Percentiles rank a stretch among this genome's conserved stretches.
These are phyloP conservation scores for Acacia acuminata DNA, from an alignment of 306 rosid species.

Conservation along the genomic window DNA sequence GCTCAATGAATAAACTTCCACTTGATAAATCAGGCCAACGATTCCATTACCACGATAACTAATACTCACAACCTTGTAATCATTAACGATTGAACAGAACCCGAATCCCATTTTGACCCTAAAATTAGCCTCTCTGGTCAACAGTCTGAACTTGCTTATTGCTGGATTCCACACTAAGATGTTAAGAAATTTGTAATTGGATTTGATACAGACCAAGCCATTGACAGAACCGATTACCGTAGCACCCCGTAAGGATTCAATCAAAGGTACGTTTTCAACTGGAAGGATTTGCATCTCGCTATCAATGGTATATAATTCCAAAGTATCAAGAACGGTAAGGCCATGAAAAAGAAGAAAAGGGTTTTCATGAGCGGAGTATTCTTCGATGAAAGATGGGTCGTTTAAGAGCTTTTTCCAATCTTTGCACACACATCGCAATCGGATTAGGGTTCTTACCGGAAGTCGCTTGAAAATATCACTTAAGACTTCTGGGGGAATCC, in stretches of 20 bases:
- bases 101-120: not conserved
- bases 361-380: not conserved
- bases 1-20: not conserved
- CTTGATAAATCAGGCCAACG: not conserved
- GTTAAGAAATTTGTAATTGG: too few species aligned
- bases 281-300: not conserved
- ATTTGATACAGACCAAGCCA: not conserved
- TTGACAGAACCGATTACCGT: not conserved
- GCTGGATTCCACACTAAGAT: not conserved
- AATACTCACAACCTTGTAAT: not conserved
- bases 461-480: not conserved
- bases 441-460: not conserved
- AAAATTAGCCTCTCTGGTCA: too few species aligned
- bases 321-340: not conserved
- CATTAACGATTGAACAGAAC: not conserved
- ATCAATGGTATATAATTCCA: not conserved
- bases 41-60: too few species aligned
- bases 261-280: not conserved
- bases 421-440: not conserved
- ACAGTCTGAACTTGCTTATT: not conserved
- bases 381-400: not conserved
- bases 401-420: not conserved
- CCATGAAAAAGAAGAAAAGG: not conserved
- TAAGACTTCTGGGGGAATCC: not conserved
- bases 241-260: not conserved